Base-by-base conservation (phyloP, 495 filamentous ascomycete genomes). In the Copromyces sp. region DNA sequence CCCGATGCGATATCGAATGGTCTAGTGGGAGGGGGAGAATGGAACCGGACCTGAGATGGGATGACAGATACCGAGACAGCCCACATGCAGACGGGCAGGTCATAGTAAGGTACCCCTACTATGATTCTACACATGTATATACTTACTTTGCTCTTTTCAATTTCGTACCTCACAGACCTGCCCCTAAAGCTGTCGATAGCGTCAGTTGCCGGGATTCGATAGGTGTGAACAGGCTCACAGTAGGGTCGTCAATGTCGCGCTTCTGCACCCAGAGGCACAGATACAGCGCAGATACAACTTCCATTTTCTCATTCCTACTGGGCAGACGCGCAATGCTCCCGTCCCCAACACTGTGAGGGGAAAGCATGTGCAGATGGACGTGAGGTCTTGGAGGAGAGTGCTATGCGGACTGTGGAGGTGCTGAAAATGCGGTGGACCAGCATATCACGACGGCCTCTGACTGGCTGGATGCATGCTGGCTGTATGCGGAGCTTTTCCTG, bases 341-440 rank as follows among this genome's bases (percentile, higher is more conserved):
- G 24, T 24, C 24, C 53, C 53, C 53, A 61, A 61, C 53, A 16
- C 53, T 61, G 53, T 61, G 53, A 61, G 53, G 47, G 47, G 47
- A 59, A 59, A 29, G 47, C 47, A 59, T 59, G 47, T 59, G 47
- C 24, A 61, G 24, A 8, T 40, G 39, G 35, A 29, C 14, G 53
- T 61, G 53, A 61, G 29, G 53, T 61, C 29, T 69, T 42, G 12
- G 24, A 45, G 41, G 75, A 17, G 69, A 68, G 72, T 44, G 69
- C 53, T 73, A 72, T 73, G 71, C 71, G 69, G 45, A 70, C 40
- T 79, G 77, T 75, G 78, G 78, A 74, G 71, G 74, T 73, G 71
- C 24, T 40, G 59, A 71, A 32, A 59, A 69, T 47, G 69, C 32
- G 72, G 71, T 72, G 73, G 72, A 45, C 16, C 71, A 61, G 53